phyloP scores from a whole-genome alignment of 257 asterid genomes.

The Solanum neorickii region DNA sequence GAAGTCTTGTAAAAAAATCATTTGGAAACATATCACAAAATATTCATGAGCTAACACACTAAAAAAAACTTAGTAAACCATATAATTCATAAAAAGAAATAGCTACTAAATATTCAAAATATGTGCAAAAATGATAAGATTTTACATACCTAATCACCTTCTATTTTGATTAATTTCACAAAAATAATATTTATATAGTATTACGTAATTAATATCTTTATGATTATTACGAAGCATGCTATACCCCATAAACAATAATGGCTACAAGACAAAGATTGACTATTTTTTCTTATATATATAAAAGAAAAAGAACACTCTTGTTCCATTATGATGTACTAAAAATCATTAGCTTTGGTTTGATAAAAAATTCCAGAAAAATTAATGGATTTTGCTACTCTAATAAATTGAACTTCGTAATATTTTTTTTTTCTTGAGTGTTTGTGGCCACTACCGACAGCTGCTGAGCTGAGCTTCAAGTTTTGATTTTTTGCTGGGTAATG shows the following conservation, averaged over 20 bases:
- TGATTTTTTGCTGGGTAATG: not conserved
- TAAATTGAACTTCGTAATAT: no score
- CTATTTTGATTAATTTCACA: no score
- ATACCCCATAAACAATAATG: not conserved
- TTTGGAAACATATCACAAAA: no score
- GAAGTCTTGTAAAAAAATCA: no score
- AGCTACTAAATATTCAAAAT: no score
- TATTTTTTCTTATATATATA: not conserved
- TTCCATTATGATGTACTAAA: not conserved
- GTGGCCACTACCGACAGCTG: not conserved
- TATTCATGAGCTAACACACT: no score
- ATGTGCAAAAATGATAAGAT: accelerated
- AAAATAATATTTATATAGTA: no score
- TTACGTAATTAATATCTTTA: no score
- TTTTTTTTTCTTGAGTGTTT: not conserved
- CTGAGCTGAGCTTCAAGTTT: not conserved
- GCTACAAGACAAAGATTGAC: not conserved
- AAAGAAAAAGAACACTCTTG: not conserved
- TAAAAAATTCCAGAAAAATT: not conserved
- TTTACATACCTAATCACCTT: no score
- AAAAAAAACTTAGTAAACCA: no score
- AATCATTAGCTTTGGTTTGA: not conserved
- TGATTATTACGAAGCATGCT: no score
- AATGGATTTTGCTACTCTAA: not conserved
- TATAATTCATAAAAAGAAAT: no score